Evolutionary conservation across 495 filamentous ascomycete species (phyloP).

Genomic region (Penicillium ochrochloron): DNA sequence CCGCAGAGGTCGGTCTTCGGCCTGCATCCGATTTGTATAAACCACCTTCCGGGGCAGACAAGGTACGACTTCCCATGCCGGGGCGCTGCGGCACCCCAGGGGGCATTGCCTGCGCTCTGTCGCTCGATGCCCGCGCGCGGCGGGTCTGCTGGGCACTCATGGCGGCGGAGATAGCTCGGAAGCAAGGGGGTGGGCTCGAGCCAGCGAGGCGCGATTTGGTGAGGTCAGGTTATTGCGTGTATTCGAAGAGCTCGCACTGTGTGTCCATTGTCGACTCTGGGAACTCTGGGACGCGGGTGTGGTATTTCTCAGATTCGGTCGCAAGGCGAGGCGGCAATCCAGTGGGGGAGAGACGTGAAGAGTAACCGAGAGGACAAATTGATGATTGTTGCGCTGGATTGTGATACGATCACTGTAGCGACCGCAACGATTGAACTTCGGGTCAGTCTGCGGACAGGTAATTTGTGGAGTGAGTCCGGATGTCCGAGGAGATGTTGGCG

Average conservation of each 20-base stretch:
- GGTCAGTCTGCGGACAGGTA: background rate
- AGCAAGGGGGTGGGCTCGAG: conserved; percentile 18
- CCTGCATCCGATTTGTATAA: conserved; percentile 35
- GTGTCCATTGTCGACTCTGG: conserved; percentile 44
- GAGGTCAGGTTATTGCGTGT: conserved; percentile 38
- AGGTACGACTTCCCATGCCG: conserved; percentile 39
- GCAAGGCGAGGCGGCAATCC: conserved; percentile 10
- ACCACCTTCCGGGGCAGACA: conserved; percentile 40
- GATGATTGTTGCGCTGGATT: background rate
- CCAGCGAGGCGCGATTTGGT: conserved; percentile 30
- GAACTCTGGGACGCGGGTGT: conserved; percentile 11
- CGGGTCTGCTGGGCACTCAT: conserved; percentile 24
- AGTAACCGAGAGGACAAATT: background rate
- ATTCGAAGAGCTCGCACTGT: conserved; percentile 34
- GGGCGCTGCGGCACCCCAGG: conserved; percentile 34
- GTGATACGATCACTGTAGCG: background rate
- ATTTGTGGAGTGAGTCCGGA: conserved; percentile 1
- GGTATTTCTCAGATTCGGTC: conserved; percentile 19
- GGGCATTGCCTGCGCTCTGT: conserved; percentile 36
- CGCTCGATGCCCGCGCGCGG: conserved; percentile 41
- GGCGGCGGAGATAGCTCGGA: conserved; percentile 12
- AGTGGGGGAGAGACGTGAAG: background rate
- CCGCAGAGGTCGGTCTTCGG: conserved; percentile 26
- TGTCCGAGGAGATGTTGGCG: conserved; percentile 7
- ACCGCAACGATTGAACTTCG: background rate